A percentile compares a stretch with the other conserved stretches of the same genome.
These are phyloP conservation scores for Citrus glauca DNA, from an alignment of 345 rosid genomes.

Conservation along the genomic window DNA sequence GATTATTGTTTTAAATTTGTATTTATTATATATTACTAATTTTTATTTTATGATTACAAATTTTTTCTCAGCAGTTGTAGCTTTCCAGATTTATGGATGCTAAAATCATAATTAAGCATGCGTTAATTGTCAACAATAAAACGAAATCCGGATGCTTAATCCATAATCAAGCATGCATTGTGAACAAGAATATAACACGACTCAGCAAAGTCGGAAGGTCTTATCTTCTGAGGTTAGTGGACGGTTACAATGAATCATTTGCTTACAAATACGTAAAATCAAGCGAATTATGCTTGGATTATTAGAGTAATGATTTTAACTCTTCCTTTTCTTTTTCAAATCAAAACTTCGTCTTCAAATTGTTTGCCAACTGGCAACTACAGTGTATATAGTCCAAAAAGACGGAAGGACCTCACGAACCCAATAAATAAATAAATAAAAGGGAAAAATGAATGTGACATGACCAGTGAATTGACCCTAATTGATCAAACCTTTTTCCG, in stretches of 20 bases:
- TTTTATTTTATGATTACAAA: too few relatives aligned
- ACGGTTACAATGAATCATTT: neutral
- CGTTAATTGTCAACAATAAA: neutral
- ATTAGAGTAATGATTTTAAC: neutral
- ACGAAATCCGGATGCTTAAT: neutral
- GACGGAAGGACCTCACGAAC: neutral
- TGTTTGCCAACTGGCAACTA: neutral
- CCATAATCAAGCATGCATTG: neutral
- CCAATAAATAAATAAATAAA: neutral
- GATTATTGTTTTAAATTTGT: too few relatives aligned
- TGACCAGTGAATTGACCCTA: neutral
- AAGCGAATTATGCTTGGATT: neutral
- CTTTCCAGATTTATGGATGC: neutral
- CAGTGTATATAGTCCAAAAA: neutral
- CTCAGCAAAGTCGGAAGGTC: neutral
- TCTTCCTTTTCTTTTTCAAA: too few relatives aligned
- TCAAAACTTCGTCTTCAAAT: too few relatives aligned
- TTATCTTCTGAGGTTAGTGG: neutral
- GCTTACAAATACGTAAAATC: neutral
- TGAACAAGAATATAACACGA: neutral
- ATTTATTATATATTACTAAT: fast-evolving
- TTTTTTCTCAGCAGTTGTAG: too few relatives aligned
- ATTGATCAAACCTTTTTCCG: neutral
- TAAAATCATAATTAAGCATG: neutral
- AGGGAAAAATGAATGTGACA: neutral